Evolutionary conservation across 371 early-diverging fungal genomes (phyloP), one percentile per base, ranked within the genome.

Genomic region (Haplosporangium sp.): DNA sequence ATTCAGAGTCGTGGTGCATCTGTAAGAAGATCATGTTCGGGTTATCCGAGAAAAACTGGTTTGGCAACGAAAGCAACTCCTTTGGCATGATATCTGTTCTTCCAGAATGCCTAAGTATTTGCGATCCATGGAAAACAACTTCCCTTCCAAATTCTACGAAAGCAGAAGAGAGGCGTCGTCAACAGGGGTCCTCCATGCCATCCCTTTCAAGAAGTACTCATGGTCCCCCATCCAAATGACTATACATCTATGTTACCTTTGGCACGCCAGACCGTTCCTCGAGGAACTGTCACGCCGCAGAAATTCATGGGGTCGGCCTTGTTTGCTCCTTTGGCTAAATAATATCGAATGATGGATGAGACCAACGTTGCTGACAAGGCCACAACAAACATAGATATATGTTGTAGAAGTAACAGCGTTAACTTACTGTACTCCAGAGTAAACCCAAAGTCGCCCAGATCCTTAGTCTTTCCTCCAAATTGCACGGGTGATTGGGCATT

Each of bases 11-110:
- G 40, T 88, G 86, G 18, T 86, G 73, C 64, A 89, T 88, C 73
- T 91, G 91, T 41, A 90, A 85, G 6, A 81, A 75, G 48, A 86
- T 80, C 18, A 87, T 64, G 50, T 87, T 89, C 16, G 90, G 55
- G 14, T 8, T 10, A 20, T 16, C 54, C 13, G 59, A 59, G 29
- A 57, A 62, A 40, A 57, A 57, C 23, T 52, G 40, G 29, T 67
- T 18, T 6, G 72, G 64, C 18, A 77, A 43, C 9, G 57, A 36
- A 51, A 59, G 66, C 42, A 70, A 23, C 16, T 75, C 71, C 42
- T 55, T 48, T 7, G 67, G 62, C 6, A 41, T 14, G 6, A 55
- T 7, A 6, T 72, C 57, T 0, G 54, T 61, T 37, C 16, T 52
- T 9, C 72, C 72, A 9, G 59, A 21, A 6, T 59, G 29, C 13